phyloP scores from a whole-genome alignment of 305 asterid species.

The Ilex paraguariensis region DNA sequence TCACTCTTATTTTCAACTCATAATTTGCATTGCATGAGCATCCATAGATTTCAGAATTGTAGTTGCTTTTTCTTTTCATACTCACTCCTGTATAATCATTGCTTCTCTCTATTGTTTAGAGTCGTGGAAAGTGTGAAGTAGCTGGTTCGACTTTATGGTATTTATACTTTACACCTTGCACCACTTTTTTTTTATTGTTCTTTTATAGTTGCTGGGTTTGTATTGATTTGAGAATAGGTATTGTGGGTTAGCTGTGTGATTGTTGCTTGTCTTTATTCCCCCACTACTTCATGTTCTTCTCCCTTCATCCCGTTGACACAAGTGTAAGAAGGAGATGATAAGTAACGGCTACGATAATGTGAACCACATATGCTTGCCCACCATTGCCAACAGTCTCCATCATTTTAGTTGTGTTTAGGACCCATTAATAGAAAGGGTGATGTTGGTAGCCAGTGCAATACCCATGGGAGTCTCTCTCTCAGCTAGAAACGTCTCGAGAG shows the following conservation, averaged over 20 bases:
- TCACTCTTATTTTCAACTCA: background rate
- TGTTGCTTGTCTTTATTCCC: background rate
- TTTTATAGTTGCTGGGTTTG: background rate
- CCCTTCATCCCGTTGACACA: background rate
- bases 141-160: slow-evolving; percentile 13
- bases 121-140: slow-evolving; percentile 16
- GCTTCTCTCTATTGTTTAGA: slow-evolving; percentile 11
- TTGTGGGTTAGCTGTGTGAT: background rate
- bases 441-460: background rate
- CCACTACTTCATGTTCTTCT: background rate
- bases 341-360: background rate
- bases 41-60: slow-evolving; percentile 6
- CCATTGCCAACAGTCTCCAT: background rate
- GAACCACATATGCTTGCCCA: background rate
- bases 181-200: background rate
- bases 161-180: slow-evolving; percentile 8
- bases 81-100: no score
- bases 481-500: background rate
- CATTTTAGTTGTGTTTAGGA: background rate
- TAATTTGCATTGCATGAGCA: background rate
- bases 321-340: background rate
- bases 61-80: background rate
- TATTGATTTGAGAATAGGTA: background rate
- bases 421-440: background rate
- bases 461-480: background rate